Evolutionary conservation across 1,139 yeast genomes (phyloP), one percentile per base, ranked within the genome.

Genomic region (Diutina rugosa): DNA sequence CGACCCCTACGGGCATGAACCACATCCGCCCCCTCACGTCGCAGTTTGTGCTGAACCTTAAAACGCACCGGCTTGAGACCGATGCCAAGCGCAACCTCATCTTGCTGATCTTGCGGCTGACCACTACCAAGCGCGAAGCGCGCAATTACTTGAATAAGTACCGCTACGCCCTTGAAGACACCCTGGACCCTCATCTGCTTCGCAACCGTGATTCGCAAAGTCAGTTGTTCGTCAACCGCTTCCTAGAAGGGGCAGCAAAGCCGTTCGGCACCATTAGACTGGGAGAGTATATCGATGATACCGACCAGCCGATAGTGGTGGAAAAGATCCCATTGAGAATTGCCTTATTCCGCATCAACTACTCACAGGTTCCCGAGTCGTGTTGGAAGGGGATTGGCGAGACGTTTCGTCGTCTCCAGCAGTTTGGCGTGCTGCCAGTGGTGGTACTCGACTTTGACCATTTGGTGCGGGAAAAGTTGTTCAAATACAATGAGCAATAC

Each of bases 71-170:
- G 56, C 55, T 62, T 12, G 62, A 63, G 14, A 74, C 79, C 7
- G 72, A 69, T 59, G 71, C 76, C 38, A 76, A 75, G 58, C 62
- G 80, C 54, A 82, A 82, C 59, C 68, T 87, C 55, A 82, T 86
- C n/a, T 69, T 85, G 28, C 82, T 90, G 5, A 85, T 87, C 38
- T 70, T 87, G 56, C 83, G 80, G 62, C 82, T 90, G 6, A 85
- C 95, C 6, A 87, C 91, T 12, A 86, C 93, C 1, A 85, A 85
- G 65, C 68, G 95, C 61, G 95, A 87, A 65, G 89, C 90, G 3
- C 74, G 76, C 60, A 82, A 82, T 58, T 87, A 86, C 63, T 67
- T 87, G 55, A 70, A 77, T 48, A 85, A 84, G 66, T 87, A 87
- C 62, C 71, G 76, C 65, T 69, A 74, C 63, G 78, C 72, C 60